phyloP scores from a whole-genome alignment of 2,329 filamentous ascomycete species.

The Xylariaceae sp. region DNA sequence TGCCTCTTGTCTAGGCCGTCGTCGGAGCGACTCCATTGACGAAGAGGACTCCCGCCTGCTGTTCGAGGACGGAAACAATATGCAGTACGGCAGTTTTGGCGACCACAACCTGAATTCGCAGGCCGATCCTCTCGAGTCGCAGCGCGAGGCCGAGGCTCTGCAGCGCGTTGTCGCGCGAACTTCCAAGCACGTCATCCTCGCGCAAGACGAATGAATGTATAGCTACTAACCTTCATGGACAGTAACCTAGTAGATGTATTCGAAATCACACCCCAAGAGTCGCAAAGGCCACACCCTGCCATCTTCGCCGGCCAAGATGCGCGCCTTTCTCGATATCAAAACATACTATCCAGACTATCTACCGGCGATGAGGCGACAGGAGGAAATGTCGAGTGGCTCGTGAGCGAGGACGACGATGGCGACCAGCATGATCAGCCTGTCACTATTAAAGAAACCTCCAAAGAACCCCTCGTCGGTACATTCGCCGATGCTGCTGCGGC shows the following conservation, averaged over 20 bases:
- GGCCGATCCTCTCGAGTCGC: slow-evolving; percentile 60
- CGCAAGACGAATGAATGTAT: not conserved
- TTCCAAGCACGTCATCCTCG: slow-evolving; percentile 51
- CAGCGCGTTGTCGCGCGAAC: slow-evolving; percentile 63
- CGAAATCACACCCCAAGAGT: slow-evolving; percentile 57
- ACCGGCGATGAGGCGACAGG: slow-evolving; percentile 40
- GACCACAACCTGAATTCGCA: slow-evolving; percentile 54
- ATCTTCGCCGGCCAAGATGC: slow-evolving; percentile 51
- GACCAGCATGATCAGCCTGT: slow-evolving; percentile 42
- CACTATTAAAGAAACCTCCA: slow-evolving; percentile 38
- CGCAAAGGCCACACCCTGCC: slow-evolving; percentile 29
- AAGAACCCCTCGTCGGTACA: slow-evolving; percentile 54
- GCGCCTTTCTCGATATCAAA: slow-evolving; percentile 57
- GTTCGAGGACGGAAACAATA: slow-evolving; percentile 58
- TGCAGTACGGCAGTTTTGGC: slow-evolving; percentile 63
- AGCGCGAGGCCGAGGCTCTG: slow-evolving; percentile 62
- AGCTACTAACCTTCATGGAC: slow-evolving; percentile 22
- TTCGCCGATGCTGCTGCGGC: slow-evolving; percentile 59
- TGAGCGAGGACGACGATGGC: slow-evolving; percentile 47
- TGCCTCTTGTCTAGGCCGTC: slow-evolving; percentile 57
- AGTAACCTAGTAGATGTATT: slow-evolving; percentile 69
- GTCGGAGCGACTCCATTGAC: slow-evolving; percentile 50
- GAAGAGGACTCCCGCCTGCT: slow-evolving; percentile 60
- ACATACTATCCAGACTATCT: slow-evolving; percentile 56
- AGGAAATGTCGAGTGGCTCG: slow-evolving; percentile 50